Percentiles rank a stretch among this genome's conserved stretches.
Evolutionary conservation across 108 stramenopile species (phyloP).

Genomic region (Schizochytrium sp.): DNA sequence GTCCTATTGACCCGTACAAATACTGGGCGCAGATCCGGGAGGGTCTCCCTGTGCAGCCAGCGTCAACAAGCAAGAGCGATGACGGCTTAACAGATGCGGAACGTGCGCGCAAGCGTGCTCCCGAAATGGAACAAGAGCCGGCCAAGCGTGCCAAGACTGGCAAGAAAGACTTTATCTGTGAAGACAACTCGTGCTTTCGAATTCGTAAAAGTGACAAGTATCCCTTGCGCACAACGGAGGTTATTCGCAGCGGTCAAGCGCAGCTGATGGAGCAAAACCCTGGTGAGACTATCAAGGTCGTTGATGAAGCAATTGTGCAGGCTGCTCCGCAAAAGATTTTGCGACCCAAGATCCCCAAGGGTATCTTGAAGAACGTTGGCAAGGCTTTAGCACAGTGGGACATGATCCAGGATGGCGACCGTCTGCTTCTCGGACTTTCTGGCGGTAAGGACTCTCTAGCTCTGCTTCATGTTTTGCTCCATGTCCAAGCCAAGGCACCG

Average conservation of each 20-base stretch:
- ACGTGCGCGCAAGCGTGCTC: constrained; percentile 8
- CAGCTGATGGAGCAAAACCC: background rate
- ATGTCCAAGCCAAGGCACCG: constrained; percentile 86
- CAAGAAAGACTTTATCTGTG: constrained; percentile 32
- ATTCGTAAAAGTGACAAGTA: constrained; percentile 44
- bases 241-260: background rate
- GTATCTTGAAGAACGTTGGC: constrained; percentile 59
- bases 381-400: constrained; percentile 88
- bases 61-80: background rate
- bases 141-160: constrained; percentile 24
- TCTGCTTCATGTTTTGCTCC: constrained; percentile 91
- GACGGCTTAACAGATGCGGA: background rate
- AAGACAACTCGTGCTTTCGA: constrained; percentile 56
- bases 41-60: background rate
- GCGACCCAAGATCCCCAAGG: constrained; percentile 63
- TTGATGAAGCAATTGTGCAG: background rate
- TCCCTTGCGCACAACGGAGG: constrained; percentile 1
- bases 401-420: constrained; percentile 92
- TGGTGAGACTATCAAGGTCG: background rate
- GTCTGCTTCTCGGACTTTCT: constrained; percentile 90
- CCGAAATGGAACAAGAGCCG: constrained; percentile 3
- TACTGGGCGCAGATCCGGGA: constrained; percentile 50
- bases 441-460: constrained; percentile 98
- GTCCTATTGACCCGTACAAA: constrained; percentile 12
- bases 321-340: background rate